Evolutionary conservation across 768 basidiomycete genomes (phyloP), one percentile per base, ranked within the genome.

Genomic region (Lenzites betulinus): DNA sequence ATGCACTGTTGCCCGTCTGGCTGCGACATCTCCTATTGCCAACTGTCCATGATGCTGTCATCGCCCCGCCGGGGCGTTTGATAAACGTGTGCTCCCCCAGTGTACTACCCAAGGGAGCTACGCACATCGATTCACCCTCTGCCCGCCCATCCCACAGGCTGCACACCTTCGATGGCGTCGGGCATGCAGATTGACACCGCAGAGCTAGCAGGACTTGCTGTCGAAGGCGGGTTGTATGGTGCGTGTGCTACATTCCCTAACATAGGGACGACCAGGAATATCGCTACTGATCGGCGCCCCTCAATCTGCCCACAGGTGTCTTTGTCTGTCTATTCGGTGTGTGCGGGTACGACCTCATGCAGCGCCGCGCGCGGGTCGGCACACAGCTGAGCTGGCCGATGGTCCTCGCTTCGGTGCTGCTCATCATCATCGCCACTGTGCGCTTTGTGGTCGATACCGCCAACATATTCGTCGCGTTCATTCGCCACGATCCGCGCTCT

Each of bases 401-500:
- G 64, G 22, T 59, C 18, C 35, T 54, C 39, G 48, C 57, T 7
- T 56, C 30, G 11, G n/a, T 59, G 9, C 41, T 62, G 6, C 54
- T 65, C 51, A 46, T 65, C 56, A 9, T 63, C 11, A 52, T 65
- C 16, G 61, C 64, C 1, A 65, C 64, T 16, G 58, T 53, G 9
- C 61, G 60, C 23, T 53, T 65, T 51, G 35, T 30, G 3, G 57
- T 63, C 13, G 64, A 65, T 41, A 50, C 46, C 41, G 28, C 61
- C 9, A 58, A 65, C 18, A 18, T 65, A 2, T 65, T 65, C 36
- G 25, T 54, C 35, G 64, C 64, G 13, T 65, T 65, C 57, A 54
- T 65, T 23, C 36, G 46, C 25, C 51, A 41, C 20, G 50, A 47
- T 42, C 54, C 54, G 9, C 59, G 54, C 33, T 16, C 58, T 8